Evolutionary conservation across 208 protist species (phyloP).

Genomic region (Histomonas meleagridis): DNA sequence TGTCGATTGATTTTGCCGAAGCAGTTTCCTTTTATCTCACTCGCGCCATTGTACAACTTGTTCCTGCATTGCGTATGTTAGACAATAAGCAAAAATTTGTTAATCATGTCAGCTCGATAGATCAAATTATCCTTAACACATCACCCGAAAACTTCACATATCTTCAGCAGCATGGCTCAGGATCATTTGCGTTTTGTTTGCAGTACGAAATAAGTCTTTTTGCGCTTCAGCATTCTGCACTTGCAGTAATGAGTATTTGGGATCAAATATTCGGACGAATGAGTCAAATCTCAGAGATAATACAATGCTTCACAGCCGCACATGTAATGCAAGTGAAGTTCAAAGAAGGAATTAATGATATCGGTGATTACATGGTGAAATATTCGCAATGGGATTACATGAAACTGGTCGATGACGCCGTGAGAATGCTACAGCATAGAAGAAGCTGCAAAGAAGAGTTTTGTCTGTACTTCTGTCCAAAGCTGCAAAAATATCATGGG

Average conservation of each 20-base stretch:
- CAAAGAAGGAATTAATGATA: neutral
- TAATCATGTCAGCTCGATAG: neutral
- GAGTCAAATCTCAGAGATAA: neutral
- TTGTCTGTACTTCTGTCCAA: neutral
- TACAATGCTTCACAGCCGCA: neutral
- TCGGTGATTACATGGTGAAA: neutral
- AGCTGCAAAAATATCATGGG: neutral
- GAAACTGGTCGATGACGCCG: neutral
- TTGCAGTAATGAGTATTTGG: neutral
- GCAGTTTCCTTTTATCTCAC: neutral
- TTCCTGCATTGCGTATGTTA: neutral
- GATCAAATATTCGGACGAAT: constrained; percentile 9
- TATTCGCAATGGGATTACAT: neutral
- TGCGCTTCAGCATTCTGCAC: neutral
- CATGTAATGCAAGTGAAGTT: neutral
- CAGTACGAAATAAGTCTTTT: neutral
- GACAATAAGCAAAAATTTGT: neutral
- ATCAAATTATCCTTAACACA: neutral
- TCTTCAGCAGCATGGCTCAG: neutral
- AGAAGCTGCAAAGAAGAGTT: neutral
- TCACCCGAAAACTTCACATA: neutral
- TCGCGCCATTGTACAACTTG: neutral
- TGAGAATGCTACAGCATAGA: neutral
- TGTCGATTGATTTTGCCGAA: neutral
- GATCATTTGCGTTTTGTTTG: neutral